These are phyloP conservation scores for Candida odintsovae DNA, from an alignment of 805 yeast species.

Conservation along the genomic window DNA sequence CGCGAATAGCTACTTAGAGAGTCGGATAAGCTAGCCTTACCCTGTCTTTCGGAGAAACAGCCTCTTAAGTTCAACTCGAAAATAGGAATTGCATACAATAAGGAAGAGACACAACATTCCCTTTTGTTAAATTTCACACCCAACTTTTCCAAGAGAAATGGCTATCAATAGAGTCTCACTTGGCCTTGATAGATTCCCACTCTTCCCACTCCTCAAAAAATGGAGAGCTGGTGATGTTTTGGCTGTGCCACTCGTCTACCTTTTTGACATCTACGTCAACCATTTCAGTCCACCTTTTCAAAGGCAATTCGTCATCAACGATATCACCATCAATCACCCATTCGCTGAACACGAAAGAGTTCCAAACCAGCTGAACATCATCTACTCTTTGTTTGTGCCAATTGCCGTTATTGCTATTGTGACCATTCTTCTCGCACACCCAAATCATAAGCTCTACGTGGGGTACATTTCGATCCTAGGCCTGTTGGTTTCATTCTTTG, in stretches of 20 bases:
- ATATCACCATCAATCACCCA: constrained; percentile 76
- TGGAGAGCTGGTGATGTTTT: constrained; percentile 36
- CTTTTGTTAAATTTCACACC: too few relatives aligned
- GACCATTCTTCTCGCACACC: constrained; percentile 30
- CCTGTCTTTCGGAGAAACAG: too few relatives aligned
- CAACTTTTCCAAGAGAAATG: constrained; percentile 7
- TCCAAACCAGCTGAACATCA: constrained; percentile 43
- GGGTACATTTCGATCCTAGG: constrained; percentile 66
- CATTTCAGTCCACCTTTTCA: constrained; percentile 53
- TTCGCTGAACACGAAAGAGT: constrained; percentile 73
- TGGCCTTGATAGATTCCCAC: constrained; percentile 20
- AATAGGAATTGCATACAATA: neutral
- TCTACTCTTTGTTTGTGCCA: constrained; percentile 52
- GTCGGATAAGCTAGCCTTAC: neutral
- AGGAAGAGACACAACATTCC: too few relatives aligned
- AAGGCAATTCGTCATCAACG: constrained; percentile 72
- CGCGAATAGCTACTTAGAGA: neutral
- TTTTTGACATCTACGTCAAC: constrained; percentile 29
- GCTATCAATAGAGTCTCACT: constrained; percentile 23
- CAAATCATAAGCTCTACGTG: constrained; percentile 51
- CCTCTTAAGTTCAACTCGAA: too few relatives aligned
- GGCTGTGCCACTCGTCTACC: constrained; percentile 25
- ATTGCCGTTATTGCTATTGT: constrained; percentile 29
- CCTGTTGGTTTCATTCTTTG: constrained; percentile 48
- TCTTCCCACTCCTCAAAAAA: constrained; percentile 23